A percentile compares a stretch with the other conserved stretches of the same genome.
Conservation (phyloP, 495 filamentous ascomycete genomes). For the Sporormia fimetaria region DNA sequence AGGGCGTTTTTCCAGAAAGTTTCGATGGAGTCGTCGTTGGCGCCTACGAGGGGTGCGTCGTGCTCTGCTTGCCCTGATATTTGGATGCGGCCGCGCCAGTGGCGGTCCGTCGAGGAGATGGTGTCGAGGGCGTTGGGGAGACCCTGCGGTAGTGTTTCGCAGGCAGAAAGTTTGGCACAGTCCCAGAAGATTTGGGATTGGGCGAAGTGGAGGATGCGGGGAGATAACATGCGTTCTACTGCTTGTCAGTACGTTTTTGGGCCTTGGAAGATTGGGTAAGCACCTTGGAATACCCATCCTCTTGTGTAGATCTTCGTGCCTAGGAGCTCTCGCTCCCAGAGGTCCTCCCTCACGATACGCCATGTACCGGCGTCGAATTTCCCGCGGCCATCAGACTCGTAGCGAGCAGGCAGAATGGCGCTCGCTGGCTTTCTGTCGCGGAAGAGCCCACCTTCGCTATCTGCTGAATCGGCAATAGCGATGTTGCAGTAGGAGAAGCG, state of each 20-base stretch:
- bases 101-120: constrained; percentile 7
- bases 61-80: neutral
- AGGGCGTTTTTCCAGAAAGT: constrained; percentile 17
- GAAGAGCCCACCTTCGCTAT: constrained; percentile 12
- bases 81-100: constrained; percentile 20
- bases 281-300: constrained; percentile 22
- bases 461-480: constrained; percentile 6
- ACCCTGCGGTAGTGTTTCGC: constrained; percentile 11
- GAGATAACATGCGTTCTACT: constrained; percentile 18
- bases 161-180: constrained; percentile 12
- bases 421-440: constrained; percentile 1
- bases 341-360: constrained; percentile 1
- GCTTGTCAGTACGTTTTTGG: neutral
- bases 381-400: neutral
- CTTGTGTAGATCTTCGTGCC: constrained; percentile 8
- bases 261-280: neutral
- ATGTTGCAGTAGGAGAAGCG: constrained; percentile 15
- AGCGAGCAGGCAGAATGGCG: constrained; percentile 3
- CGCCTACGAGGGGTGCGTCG: constrained; percentile 1
- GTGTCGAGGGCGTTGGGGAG: constrained; percentile 11
- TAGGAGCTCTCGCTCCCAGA: constrained; percentile 15
- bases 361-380: constrained; percentile 5
- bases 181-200: constrained; percentile 21
- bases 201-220: constrained; percentile 20
- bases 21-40: constrained; percentile 12